Base-by-base conservation (phyloP, 1,139 yeast genomes). In the Nakaseomyces sp. region DNA sequence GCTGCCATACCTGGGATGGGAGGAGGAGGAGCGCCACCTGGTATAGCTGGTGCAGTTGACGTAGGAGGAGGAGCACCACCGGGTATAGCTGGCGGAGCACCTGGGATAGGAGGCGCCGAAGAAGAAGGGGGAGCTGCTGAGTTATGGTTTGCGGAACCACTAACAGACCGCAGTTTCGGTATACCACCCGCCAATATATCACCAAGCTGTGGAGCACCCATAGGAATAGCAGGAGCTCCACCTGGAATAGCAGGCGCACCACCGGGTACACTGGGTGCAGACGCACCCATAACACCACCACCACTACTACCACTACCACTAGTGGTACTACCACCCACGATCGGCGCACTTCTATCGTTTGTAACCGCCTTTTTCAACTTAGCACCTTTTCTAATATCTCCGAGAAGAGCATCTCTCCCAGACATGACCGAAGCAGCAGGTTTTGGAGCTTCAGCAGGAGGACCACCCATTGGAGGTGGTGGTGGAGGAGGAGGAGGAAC, bases 121-220 rank as follows among this genome's bases (percentile, higher is more conserved):
- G 56, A 47, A n/a, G 43, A 37, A 10, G 43, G 42, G 9, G 43
- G 40, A 55, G 55, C 5, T 10, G 29, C 5, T 9, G 7, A 9
- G 13, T 12, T 53, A 42, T 17, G 59, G 36, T 18, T 42, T 4
- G 10, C 12, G 33, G 24, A 17, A n/a, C 24, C 49, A 15, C 41
- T 37, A 4, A 51, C 72, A 49, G 79, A 79, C 53, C 76, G 78
- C 52, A 87, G 68, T 56, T 83, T 85, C 7, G 96, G 95, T 61
- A 87, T 73, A 1, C 95, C 95, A 9, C 86, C 88, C 7, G 95
- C 93, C 62, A 86, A 79, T 13, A 86, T 73, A 46, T 83, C 91
- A 18, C 89, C 94, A 50, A 86, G 64, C 47, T 70, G 69, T 1
- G 74, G 74, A 8, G 64, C 71, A 9, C 65, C 64, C 5, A 60